phyloP scores from a whole-genome alignment of 306 rosid species.

The Clitoria ternatea region DNA sequence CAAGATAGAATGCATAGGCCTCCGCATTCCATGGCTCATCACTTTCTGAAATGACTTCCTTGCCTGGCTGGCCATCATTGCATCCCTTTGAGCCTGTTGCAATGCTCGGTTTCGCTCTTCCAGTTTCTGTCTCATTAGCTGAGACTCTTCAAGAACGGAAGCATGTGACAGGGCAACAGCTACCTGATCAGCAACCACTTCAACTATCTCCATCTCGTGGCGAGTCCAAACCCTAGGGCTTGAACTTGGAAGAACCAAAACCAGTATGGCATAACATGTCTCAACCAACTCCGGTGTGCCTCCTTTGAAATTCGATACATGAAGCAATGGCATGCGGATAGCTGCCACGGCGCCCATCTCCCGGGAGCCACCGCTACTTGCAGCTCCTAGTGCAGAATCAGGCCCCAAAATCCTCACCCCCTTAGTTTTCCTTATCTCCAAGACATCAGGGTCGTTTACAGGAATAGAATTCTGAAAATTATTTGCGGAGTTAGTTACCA shows the following conservation, averaged over 20 bases:
- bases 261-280: slow-evolving; percentile 63
- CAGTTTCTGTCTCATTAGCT: slow-evolving; percentile 71
- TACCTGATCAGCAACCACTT: slow-evolving; percentile 89
- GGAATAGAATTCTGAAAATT: slow-evolving; percentile 45
- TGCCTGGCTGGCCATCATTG: slow-evolving; percentile 83
- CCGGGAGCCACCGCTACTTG: slow-evolving; percentile 46
- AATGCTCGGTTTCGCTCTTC: slow-evolving; percentile 62
- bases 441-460: slow-evolving; percentile 49
- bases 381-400: slow-evolving; percentile 59
- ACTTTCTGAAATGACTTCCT: slow-evolving; percentile 71
- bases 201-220: slow-evolving; percentile 67
- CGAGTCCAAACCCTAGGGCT: slow-evolving; percentile 48
- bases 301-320: slow-evolving; percentile 72
- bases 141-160: slow-evolving; percentile 84
- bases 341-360: slow-evolving; percentile 65
- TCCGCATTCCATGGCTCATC: slow-evolving; percentile 78
- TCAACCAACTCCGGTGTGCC: slow-evolving; percentile 72
- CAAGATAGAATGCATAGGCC: slow-evolving; percentile 69
- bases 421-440: slow-evolving; percentile 44
- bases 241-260: slow-evolving; percentile 60
- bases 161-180: slow-evolving; percentile 89
- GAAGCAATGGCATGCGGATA: slow-evolving; percentile 79
- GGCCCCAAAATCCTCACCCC: slow-evolving; percentile 63
- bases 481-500: slow-evolving; percentile 37
- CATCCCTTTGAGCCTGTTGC: slow-evolving; percentile 64